Percentiles rank a stretch among this genome's conserved stretches.
Evolutionary conservation across 495 filamentous ascomycete species (phyloP).

Genomic region (Penicillium angulare): DNA sequence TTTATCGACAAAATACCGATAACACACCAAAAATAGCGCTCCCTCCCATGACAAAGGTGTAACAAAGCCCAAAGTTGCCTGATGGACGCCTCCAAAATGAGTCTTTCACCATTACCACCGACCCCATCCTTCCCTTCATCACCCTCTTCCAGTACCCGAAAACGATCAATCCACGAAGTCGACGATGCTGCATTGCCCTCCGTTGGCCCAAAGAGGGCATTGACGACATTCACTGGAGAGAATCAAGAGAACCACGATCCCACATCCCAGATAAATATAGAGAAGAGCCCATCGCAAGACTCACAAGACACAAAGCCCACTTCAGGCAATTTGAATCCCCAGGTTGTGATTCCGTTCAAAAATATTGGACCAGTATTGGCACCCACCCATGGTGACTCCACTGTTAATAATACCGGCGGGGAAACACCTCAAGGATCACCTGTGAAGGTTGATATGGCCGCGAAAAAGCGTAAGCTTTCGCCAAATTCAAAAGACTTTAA

Average conservation of each 20-base stretch:
- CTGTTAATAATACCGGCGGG: background rate
- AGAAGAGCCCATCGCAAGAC: too few species aligned
- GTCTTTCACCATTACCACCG: slow-evolving; percentile 18
- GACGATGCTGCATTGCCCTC: slow-evolving; percentile 21
- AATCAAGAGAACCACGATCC: slow-evolving; percentile 35
- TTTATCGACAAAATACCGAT: too few species aligned
- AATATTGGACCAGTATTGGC: too few species aligned
- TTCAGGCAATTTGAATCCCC: too few species aligned
- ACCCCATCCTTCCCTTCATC: slow-evolving; percentile 13
- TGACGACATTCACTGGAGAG: slow-evolving; percentile 8
- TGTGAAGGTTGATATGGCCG: slow-evolving; percentile 6
- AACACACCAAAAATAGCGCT: too few species aligned
- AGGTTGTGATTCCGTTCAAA: background rate
- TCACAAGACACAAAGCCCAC: too few species aligned
- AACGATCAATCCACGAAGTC: slow-evolving; percentile 33
- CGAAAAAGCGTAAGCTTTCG: slow-evolving; percentile 55
- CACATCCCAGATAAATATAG: too few species aligned
- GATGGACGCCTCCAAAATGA: slow-evolving; percentile 13
- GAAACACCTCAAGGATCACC: slow-evolving; percentile 3
- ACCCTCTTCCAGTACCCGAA: slow-evolving; percentile 21
- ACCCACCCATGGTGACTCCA: background rate
- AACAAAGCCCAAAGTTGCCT: background rate
- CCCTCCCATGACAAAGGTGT: background rate
- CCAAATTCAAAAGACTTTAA: slow-evolving; percentile 53
- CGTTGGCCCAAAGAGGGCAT: slow-evolving; percentile 13